Conservation (phyloP, 192 early-diverging fungal species). For the Backusella tuberculispora region DNA sequence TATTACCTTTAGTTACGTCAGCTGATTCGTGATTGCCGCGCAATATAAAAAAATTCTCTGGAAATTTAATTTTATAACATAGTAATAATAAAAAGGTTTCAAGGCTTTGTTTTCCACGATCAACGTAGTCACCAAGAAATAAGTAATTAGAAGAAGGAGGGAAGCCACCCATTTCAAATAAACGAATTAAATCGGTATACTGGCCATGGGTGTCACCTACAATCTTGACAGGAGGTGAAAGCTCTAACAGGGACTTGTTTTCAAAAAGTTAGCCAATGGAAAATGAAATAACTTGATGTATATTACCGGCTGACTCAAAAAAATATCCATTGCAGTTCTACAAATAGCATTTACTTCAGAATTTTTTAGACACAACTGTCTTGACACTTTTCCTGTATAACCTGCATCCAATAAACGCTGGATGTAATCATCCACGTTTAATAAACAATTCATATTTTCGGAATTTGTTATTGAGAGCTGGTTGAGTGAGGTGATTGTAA, state of each 20-base stretch:
- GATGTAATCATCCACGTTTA: conserved; percentile 85
- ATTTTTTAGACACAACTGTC: conserved; percentile 82
- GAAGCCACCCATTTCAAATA: conserved; percentile 94
- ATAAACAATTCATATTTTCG: conserved; percentile 21
- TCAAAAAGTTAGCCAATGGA: background rate
- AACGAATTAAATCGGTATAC: conserved; percentile 87
- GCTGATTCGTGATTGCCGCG: conserved; percentile 98
- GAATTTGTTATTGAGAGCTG: conserved; percentile 42
- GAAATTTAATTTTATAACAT: conserved; percentile 97
- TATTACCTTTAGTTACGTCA: conserved; percentile 82
- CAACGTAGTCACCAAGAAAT: conserved; percentile 97
- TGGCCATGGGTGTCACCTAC: conserved; percentile 97
- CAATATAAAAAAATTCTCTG: conserved; percentile 95
- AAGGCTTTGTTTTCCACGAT: conserved; percentile 93
- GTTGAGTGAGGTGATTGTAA: conserved; percentile 44
- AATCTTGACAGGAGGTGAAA: conserved; percentile 79
- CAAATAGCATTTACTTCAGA: conserved; percentile 87
- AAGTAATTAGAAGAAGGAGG: conserved; percentile 91
- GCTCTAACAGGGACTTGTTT: conserved; percentile 61
- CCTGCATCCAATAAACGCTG: conserved; percentile 81
- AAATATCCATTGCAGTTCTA: conserved; percentile 85
- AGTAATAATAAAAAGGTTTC: conserved; percentile 95
- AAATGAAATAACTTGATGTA: background rate
- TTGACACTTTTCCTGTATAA: conserved; percentile 71
- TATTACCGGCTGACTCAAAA: conserved; percentile 82